These are phyloP conservation scores for Candida anglica DNA, from an alignment of 805 yeast genomes.

Conservation along the genomic window DNA sequence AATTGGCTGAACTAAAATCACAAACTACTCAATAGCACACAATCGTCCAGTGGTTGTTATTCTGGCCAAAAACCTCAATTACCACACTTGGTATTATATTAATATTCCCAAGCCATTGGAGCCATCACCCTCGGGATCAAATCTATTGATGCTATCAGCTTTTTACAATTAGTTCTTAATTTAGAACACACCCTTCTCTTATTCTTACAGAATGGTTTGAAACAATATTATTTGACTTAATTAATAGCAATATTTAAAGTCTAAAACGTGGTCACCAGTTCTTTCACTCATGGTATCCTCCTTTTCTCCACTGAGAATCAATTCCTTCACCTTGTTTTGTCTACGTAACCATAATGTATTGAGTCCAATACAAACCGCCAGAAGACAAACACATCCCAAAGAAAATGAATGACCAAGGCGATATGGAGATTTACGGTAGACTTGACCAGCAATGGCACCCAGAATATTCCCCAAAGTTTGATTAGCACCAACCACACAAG, in stretches of 20 bases:
- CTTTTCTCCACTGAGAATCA: conserved; percentile 14
- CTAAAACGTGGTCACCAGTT: conserved; percentile 18
- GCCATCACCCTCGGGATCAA: no score
- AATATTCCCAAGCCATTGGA: no score
- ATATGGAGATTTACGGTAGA: conserved; percentile 37
- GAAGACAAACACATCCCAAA: conserved; percentile 26
- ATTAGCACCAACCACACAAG: conserved; percentile 38
- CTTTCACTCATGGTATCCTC: conserved; percentile 13
- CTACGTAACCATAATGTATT: conserved; percentile 11
- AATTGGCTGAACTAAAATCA: no score
- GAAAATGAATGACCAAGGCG: conserved; percentile 37
- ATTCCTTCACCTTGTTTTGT: conserved; percentile 6
- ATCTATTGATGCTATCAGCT: no score
- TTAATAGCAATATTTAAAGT: conserved; percentile 14
- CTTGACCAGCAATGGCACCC: conserved; percentile 43
- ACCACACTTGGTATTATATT: no score
- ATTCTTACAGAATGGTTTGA: no score
- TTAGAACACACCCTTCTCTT: no score
- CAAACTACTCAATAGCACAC: no score
- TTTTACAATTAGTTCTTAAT: no score
- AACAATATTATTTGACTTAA: no score
- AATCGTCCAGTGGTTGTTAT: no score
- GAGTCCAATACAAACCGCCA: conserved; percentile 12
- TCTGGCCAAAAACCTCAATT: no score
- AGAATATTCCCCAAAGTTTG: conserved; percentile 43